A percentile compares a stretch with the other conserved stretches of the same genome.
Evolutionary conservation across 2,329 filamentous ascomycete species (phyloP).

Genomic region (Scortechinia acanthostroma): DNA sequence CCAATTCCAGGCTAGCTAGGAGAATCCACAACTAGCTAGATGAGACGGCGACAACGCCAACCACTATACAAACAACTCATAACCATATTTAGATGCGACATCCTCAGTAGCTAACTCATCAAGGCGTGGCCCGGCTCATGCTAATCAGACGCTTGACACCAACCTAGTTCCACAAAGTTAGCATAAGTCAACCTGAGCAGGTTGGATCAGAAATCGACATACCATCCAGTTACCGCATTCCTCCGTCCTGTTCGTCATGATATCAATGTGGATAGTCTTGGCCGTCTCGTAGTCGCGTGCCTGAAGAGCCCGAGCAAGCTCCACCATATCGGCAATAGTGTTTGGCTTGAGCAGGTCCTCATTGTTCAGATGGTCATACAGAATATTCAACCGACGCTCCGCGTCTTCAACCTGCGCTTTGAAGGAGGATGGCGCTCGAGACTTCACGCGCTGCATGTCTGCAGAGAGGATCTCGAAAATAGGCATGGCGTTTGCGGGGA

Average conservation of each 20-base stretch:
- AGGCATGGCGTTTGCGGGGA: constrained; percentile 68
- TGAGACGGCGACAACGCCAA: too few species aligned
- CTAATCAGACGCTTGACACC: constrained; percentile 71
- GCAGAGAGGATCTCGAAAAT: constrained; percentile 74
- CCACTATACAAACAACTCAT: too few species aligned
- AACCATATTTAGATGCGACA: too few species aligned
- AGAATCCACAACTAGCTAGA: too few species aligned
- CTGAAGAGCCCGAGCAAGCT: constrained; percentile 61
- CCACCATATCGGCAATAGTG: constrained; percentile 62
- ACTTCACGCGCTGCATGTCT: constrained; percentile 83
- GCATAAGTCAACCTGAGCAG: constrained; percentile 11
- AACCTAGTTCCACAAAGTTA: constrained; percentile 42
- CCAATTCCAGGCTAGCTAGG: too few species aligned
- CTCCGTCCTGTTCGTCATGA: constrained; percentile 70
- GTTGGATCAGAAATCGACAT: constrained; percentile 27
- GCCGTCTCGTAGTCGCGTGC: constrained; percentile 64
- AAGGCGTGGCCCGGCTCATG: constrained; percentile 73
- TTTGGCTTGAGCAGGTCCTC: constrained; percentile 78
- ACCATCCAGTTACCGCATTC: constrained; percentile 87
- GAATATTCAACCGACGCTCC: constrained; percentile 80
- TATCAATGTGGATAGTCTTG: constrained; percentile 63
- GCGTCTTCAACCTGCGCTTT: constrained; percentile 86
- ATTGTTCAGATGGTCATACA: constrained; percentile 98
- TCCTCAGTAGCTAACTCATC: too few species aligned
- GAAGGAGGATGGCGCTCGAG: constrained; percentile 79